Evolutionary conservation across 1,284 basidiomycete species (phyloP), one percentile per base, ranked within the genome.

Genomic region (Cryptococcus depauperatus): DNA sequence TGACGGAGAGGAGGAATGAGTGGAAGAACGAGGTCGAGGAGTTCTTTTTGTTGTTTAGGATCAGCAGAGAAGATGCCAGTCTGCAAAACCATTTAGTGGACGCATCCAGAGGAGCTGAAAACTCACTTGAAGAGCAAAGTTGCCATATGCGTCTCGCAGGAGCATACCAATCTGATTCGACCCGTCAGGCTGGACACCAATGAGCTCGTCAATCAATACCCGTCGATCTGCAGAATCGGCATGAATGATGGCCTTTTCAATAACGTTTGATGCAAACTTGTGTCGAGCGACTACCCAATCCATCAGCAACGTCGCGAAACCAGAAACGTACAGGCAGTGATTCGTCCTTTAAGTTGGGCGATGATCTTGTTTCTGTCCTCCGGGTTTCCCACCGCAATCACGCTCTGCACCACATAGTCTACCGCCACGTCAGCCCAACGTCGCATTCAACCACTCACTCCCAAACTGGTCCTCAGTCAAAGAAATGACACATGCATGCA

Each of bases 211-310:
- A 46, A 95, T 80, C 49, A 96, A 74, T 27, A 73, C 66, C 18
- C 76, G 77, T 44, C 84, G 79, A 50, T 77, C 82, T 18, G 81
- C 79, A 0, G 75, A 43, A 45, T 79, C 77, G 0, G 84, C 79
- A 19, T 76, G 81, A 19, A 82, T 68, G 37, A 96, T 76, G 1
- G 90, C 89, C 69, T 91, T 90, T 73, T 98, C 95, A 64, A 89
- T 85, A 16, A 98, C 95, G 61, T 98, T 98, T 5, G 87, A 92
- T 1, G 93, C 91, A 62, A 93, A 97, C 69, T 97, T 97, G 73
- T 96, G 92, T 38, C 82, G 79, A 1, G 85, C 79, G 76, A 91
- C 68, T 66, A 47, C 5, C 9, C 13, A n/a, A 14, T n/a, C 10
- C 5, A 13, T 16, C 11, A 19, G 9, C 11, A n/a, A n/a, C n/a